These are phyloP conservation scores for Bimuria novae-zelandiae DNA, from an alignment of 2,329 filamentous ascomycete genomes.

Conservation along the genomic window DNA sequence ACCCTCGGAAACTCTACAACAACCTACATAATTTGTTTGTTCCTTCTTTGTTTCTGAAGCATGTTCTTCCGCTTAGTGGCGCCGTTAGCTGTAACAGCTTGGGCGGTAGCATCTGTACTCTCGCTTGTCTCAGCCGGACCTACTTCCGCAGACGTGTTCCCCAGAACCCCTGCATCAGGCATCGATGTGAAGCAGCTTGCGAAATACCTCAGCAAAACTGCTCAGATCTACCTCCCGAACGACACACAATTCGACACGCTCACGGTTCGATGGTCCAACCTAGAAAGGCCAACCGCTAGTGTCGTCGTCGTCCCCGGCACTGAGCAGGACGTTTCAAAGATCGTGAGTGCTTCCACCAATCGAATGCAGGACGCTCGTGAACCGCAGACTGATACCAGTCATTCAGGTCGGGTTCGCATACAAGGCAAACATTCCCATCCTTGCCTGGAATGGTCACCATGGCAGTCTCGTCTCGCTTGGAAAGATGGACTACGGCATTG, in stretches of 20 bases:
- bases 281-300: constrained; percentile 24
- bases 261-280: constrained; percentile 25
- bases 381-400: neutral
- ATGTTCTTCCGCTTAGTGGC: constrained; percentile 20
- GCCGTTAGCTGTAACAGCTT: constrained; percentile 13
- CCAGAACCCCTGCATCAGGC: constrained; percentile 16
- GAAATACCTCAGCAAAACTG: constrained; percentile 18
- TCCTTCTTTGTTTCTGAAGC: neutral
- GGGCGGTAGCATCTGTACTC: constrained; percentile 13
- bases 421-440: constrained; percentile 53
- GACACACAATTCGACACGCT: constrained; percentile 17
- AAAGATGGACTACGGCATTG: constrained; percentile 55
- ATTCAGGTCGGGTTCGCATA: constrained; percentile 56
- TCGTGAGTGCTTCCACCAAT: constrained; percentile 17
- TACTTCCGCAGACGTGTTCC: constrained; percentile 6
- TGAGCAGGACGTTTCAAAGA: constrained; percentile 26
- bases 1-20: neutral
- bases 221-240: constrained; percentile 23
- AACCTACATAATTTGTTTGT: no score
- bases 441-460: constrained; percentile 59
- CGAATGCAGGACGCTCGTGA: neutral
- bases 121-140: constrained; percentile 14
- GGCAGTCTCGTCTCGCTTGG: constrained; percentile 57
- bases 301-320: constrained; percentile 24
- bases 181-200: constrained; percentile 23